Percentiles rank a stretch among this genome's conserved stretches.
Evolutionary conservation across 495 filamentous ascomycete genomes (phyloP).

Genomic region (Aspergillus asperescens): DNA sequence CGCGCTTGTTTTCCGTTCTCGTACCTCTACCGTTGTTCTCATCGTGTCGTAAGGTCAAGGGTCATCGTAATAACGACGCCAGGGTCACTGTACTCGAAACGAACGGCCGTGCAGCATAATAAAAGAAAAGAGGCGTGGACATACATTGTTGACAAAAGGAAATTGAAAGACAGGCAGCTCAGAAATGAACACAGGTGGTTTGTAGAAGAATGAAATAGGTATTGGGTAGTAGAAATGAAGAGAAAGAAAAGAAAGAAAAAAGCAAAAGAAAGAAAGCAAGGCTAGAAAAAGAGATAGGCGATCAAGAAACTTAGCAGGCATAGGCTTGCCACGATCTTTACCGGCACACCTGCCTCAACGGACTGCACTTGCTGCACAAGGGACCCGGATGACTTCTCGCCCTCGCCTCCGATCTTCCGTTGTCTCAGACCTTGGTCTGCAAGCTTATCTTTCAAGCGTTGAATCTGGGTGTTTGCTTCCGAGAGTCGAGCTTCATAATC

Average conservation of each 20-base stretch:
- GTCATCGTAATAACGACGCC: conserved; percentile 6
- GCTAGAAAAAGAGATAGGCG: conserved; percentile 90
- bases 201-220: conserved; percentile 11
- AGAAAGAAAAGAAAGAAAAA: conserved; percentile 7
- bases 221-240: conserved; percentile 17
- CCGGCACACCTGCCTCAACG: conserved; percentile 69
- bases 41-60: conserved; percentile 10
- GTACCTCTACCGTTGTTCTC: conserved; percentile 5
- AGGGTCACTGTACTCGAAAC: background rate
- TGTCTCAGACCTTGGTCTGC: conserved; percentile 69
- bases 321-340: conserved; percentile 75
- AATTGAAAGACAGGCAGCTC: conserved; percentile 20
- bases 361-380: conserved; percentile 39
- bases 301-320: conserved; percentile 88
- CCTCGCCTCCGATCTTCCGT: conserved; percentile 46
- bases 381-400: conserved; percentile 36
- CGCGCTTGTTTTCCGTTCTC: background rate
- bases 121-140: background rate
- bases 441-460: conserved; percentile 61
- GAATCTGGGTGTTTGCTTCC: conserved; percentile 70
- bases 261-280: conserved; percentile 21
- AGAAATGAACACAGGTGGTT: conserved; percentile 24
- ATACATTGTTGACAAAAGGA: conserved; percentile 21
- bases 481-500: conserved; percentile 67
- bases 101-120: conserved; percentile 6